Evolutionary conservation across 257 asterid genomes (phyloP).

Genomic region (Prunella vulgaris): DNA sequence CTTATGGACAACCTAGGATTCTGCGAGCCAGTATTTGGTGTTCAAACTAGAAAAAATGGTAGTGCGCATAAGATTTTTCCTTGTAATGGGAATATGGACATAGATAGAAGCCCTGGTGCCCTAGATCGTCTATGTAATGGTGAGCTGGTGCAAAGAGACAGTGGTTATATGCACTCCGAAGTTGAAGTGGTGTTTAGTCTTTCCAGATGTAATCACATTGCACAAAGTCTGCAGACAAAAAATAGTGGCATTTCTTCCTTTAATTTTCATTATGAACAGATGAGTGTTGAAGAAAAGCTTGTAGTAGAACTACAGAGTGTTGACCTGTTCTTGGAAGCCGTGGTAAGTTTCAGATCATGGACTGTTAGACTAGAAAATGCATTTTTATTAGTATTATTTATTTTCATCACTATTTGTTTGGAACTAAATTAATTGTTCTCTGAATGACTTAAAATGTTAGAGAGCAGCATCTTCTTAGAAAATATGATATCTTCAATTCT

Average conservation of each 20-base stretch:
- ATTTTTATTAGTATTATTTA: background rate
- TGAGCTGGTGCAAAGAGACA: constrained; percentile 45
- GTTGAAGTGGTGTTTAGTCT: constrained; percentile 60
- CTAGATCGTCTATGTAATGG: constrained; percentile 42
- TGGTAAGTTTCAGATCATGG: constrained; percentile 57
- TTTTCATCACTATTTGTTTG: background rate
- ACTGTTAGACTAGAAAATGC: background rate
- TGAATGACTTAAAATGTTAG: background rate
- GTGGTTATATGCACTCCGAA: constrained; percentile 55
- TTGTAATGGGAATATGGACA: constrained; percentile 46
- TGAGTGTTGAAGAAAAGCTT: constrained; percentile 68
- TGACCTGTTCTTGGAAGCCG: constrained; percentile 66
- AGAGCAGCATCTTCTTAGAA: background rate
- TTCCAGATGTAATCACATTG: constrained; percentile 47
- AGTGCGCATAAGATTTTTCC: constrained; percentile 39
- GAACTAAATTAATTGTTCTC: constrained; percentile 19
- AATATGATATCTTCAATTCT: background rate
- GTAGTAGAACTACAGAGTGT: constrained; percentile 74
- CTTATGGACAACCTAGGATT: constrained; percentile 40
- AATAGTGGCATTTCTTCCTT: constrained; percentile 37
- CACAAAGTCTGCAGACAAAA: constrained; percentile 38
- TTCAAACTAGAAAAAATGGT: constrained; percentile 54
- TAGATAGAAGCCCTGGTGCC: constrained; percentile 33
- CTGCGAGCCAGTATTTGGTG: constrained; percentile 46
- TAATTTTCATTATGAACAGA: constrained; percentile 66